Evolutionary conservation across 352 stramenopile species (phyloP), one percentile per base, ranked within the genome.

Genomic region (Phytophthora uliginosa): DNA sequence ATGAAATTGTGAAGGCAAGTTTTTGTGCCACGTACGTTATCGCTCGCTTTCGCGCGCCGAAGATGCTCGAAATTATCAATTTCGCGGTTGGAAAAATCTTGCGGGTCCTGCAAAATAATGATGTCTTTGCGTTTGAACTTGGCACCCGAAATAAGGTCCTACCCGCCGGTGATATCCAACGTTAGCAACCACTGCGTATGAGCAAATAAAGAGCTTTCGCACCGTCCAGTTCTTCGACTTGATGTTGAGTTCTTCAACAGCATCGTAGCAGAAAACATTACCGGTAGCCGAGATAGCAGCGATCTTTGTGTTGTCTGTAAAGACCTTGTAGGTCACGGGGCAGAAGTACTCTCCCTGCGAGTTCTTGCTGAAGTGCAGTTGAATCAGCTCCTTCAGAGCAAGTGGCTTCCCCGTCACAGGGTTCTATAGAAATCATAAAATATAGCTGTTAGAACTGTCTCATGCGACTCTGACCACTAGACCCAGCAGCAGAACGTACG

Each of bases 31-130:
- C 67, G 17, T 58, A 91, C 83, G 58, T 77, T 71, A 20, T 84
- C 81, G 36, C 57, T 70, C 34, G 72, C 74, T 63, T 92, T 91
- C 10, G 90, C 82, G 36, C 83, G 82, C 24, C 92, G 79, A 12
- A 99, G 91, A 71, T 99, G 97, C 65, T 95, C 91, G 80, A 99
- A 99, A 72, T 98, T 99, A n/a, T 97, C 92, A 60, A 99, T 98
- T 82, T 99, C 98, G 20, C 97, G 87, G 47, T 89, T 88, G 28
- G 88, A 89, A 22, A 94, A 86, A 68, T 98, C 90, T 57, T 97
- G 81, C 0, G 96, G 96, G 83, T 99, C 97, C 66, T 99, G 98
- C 26, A 99, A 76, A 31, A 98, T 86, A 59, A 99, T 97, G 18
- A 99, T 93, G 82, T 99, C 93, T 59, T 94, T 95, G 65, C 90